Evolutionary conservation across 768 basidiomycete species (phyloP), one percentile per base, ranked within the genome.

Genomic region (Mycena sanguinolenta): DNA sequence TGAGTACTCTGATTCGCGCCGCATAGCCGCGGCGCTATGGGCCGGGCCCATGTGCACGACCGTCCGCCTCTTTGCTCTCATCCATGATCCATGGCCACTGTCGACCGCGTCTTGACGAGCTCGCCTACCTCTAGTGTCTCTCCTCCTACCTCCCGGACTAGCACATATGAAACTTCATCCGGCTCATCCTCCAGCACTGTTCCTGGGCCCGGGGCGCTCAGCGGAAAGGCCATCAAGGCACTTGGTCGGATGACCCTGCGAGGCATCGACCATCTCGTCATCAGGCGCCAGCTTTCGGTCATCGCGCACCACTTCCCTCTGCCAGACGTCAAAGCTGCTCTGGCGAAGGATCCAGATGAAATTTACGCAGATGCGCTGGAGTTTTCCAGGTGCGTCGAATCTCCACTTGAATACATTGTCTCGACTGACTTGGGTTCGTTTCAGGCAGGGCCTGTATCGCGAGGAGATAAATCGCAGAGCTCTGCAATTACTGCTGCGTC

Each of bases 201-300:
- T 12, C 74, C 75, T 25, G 78, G 78, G 1, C 78, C 78, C 1
- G 84, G 84, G 17, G 88, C 86, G 1, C 72, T 81, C 6, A 67
- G 71, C 8, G 87, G 86, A 1, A 75, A 80, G 27, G 90, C 88
- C 13, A 74, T 79, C 23, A 91, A 90, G 72, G 82, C 88, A 63
- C 84, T 91, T 9, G 90, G 90, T 0, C 80, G 81, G 44, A 84
- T 84, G 1, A 85, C 90, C 21, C 74, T 82, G 70, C 85, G 84
- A 7, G 83, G 90, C 36, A 82, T 90, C 38, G 85, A 83, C 7
- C 75, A 73, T 25, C 58, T 78, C 7, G 65, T 76, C 28, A 79
- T 79, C 54, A 55, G 68, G 17, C 70, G 73, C 32, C 76, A 74
- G 57, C 71, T 77, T 27, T 65, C 72, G 2, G 61, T 64, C 27